phyloP scores from a whole-genome alignment of 2,329 filamentous ascomycete genomes.

The Herpomyces periplanetae region DNA sequence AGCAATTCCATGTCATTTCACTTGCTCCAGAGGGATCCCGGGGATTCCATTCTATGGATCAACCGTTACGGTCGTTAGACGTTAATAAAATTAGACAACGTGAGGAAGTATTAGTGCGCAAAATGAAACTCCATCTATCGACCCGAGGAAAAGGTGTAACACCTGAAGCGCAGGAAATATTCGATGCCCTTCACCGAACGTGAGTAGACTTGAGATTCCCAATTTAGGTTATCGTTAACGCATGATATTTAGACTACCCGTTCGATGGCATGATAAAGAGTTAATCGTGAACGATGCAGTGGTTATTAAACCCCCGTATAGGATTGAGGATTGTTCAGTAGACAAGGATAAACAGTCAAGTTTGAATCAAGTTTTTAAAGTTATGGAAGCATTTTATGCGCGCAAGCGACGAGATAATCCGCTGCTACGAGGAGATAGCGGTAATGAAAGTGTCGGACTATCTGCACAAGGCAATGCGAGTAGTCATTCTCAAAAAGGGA shows the following conservation, averaged over 20 bases:
- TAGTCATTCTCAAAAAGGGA: too few species aligned
- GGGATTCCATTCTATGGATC: conserved; percentile 10
- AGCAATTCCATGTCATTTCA: conserved; percentile 15
- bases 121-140: conserved; percentile 16
- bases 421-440: too few species aligned
- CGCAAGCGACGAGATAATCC: too few species aligned
- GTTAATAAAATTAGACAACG: conserved; percentile 14
- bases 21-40: conserved; percentile 7
- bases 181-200: conserved; percentile 18
- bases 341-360: conserved; percentile 12
- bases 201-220: conserved; percentile 6
- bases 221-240: conserved; percentile 1
- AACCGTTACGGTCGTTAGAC: conserved; percentile 14
- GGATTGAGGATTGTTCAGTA: conserved; percentile 14
- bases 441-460: too few species aligned
- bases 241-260: conserved; percentile 10
- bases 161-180: conserved; percentile 19
- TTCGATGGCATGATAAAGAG: conserved; percentile 16
- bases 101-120: conserved; percentile 15
- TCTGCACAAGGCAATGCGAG: too few species aligned
- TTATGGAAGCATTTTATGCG: too few species aligned
- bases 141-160: conserved; percentile 18
- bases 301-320: conserved; percentile 17
- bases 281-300: conserved; percentile 21
- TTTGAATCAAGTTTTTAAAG: too few species aligned